These are phyloP conservation scores for Chlorella vulgaris DNA, from an alignment of 139 green algal genomes.

Conservation along the genomic window DNA sequence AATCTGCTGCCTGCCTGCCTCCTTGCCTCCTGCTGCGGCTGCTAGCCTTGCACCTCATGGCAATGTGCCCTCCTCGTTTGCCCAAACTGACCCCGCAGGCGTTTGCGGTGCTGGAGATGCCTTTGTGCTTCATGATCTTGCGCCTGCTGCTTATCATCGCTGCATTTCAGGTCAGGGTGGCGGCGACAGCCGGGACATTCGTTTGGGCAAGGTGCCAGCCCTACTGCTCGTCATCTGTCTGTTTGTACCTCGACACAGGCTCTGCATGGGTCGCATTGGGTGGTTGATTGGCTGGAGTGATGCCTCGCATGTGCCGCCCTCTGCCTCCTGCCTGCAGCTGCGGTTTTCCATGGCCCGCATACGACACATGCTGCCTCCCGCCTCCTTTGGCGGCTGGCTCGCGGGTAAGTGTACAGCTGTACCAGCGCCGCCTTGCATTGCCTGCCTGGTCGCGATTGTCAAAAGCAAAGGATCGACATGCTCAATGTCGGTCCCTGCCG, in stretches of 20 bases:
- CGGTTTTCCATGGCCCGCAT: constrained; percentile 22
- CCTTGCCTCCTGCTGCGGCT: not conserved
- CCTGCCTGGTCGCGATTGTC: too few relatives aligned
- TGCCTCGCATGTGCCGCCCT: too few relatives aligned
- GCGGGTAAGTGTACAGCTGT: not conserved
- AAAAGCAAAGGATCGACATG: too few relatives aligned
- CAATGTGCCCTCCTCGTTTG: too few relatives aligned
- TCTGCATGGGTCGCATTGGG: too few relatives aligned
- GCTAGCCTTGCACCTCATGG: not conserved
- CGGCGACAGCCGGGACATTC: not conserved
- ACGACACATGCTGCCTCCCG: constrained; percentile 22
- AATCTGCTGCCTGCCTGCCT: too few relatives aligned
- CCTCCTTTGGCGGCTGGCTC: not conserved
- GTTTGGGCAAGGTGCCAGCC: too few relatives aligned
- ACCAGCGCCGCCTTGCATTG: too few relatives aligned
- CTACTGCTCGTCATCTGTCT: not conserved
- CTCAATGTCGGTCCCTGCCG: too few relatives aligned
- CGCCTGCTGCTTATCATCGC: constrained; percentile 11
- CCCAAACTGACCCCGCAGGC: too few relatives aligned
- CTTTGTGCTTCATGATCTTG: constrained; percentile 18
- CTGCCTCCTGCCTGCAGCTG: not conserved
- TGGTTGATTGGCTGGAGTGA: too few relatives aligned
- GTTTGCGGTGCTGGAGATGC: constrained; percentile 27
- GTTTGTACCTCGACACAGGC: not conserved
- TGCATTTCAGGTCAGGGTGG: constrained; percentile 14